Conservation (phyloP, 306 rosid species). For the Rubus idaeus region DNA sequence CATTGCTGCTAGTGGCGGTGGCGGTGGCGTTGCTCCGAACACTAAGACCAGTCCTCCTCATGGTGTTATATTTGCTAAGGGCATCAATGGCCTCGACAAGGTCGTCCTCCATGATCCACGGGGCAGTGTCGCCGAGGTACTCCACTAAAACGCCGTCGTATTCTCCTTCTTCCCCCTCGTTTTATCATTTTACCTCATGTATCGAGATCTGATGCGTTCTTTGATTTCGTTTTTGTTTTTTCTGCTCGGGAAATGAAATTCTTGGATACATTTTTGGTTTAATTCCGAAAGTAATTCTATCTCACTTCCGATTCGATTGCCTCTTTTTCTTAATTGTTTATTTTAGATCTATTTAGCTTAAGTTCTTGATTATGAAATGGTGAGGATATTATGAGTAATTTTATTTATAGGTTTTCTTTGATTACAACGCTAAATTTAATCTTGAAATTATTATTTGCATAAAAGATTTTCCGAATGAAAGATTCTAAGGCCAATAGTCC, state of each 20-base stretch:
- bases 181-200: neutral
- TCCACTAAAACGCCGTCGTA: slow-evolving; percentile 23
- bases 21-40: neutral
- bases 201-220: slow-evolving; percentile 13
- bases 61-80: slow-evolving; percentile 46
- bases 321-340: neutral
- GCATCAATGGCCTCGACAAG: slow-evolving; percentile 63
- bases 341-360: slow-evolving; percentile 5
- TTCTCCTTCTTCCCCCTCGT: slow-evolving; percentile 33
- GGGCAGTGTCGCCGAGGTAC: slow-evolving; percentile 47
- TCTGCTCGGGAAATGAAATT: neutral
- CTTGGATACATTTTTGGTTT: too few species aligned
- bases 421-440: neutral
- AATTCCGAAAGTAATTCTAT: too few species aligned
- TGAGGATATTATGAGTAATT: neutral
- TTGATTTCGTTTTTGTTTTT: neutral
- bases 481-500: neutral
- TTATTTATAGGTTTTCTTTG: neutral
- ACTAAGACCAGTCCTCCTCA: neutral
- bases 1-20: neutral
- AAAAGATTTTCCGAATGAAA: neutral
- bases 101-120: slow-evolving; percentile 44
- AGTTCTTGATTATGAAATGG: neutral
- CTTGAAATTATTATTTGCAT: neutral
- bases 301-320: neutral